Base-by-base conservation (phyloP, 345 rosid species). In the Eucalyptus curtisii region DNA sequence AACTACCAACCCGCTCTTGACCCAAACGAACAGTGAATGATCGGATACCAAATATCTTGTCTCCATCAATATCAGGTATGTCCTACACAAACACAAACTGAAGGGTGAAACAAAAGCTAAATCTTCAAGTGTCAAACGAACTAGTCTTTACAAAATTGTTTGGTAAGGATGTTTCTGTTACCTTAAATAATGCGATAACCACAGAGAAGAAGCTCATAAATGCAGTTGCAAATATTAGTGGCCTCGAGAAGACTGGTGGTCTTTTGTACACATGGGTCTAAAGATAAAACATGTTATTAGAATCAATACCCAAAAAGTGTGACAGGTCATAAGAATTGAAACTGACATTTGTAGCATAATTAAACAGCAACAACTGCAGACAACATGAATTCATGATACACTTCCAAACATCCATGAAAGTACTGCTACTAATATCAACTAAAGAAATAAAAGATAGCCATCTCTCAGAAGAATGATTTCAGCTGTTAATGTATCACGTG, bases 141-240 rank as follows among this genome's bases (percentile, higher is more conserved):
- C 40, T n/a, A 15, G 10, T 33, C 9, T 25, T 52, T 42, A 76
- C 82, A 44, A 76, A 86, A 66, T 16, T 87, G 37, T 22, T 42
- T 24, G 85, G 61, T 86, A 45, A 57, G 47, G 40, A 61, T 25
- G 80, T 79, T 88, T 2, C 42, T 89, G 50, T 89, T 92, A 96
- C 99, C 99, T 97, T 97, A 91, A 97, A 97, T 88, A 97, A 91
- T 81, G 99, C 99, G 30, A 97, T 97, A 53, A 96, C 99, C 13
- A 96, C 95, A 37, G 99, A 96, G 94, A 97, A 96, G 93, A 97
- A 97, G 94, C 98, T 95, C 99, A 97, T 97, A 92, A 97, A 96
- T 82, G 96, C 98, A 88, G 98, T 96, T 25, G 99, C 98, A 86
- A 97, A 97, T 22, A 96, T 96, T 88, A 97, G 91, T 49, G 99